Percentiles rank a stretch among this genome's conserved stretches.
Conservation (phyloP, 768 basidiomycete genomes). For the Rhizopogon roseolus region DNA sequence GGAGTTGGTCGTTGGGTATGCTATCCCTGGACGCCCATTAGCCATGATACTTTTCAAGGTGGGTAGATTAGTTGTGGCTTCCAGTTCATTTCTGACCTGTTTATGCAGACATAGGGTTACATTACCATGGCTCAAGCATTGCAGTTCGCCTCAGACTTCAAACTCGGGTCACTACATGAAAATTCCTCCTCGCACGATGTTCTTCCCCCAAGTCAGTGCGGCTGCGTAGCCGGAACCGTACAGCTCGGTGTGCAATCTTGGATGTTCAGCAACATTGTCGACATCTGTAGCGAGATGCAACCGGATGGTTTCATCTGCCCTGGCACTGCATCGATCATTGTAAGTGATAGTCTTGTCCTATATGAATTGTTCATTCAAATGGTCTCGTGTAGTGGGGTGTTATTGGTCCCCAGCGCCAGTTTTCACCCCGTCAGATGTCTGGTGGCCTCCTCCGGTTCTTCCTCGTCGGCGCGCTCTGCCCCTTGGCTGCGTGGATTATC, state of each 20-base stretch:
- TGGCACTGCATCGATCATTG: conserved; percentile 46
- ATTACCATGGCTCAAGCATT: conserved; percentile 63
- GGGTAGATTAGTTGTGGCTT: conserved; percentile 28
- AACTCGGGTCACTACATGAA: conserved; percentile 75
- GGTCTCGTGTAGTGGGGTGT: conserved; percentile 40
- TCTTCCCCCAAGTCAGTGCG: conserved; percentile 64
- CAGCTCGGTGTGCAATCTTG: conserved; percentile 66
- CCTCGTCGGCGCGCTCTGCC: conserved; percentile 62
- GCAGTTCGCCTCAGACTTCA: conserved; percentile 69
- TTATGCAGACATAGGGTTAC: conserved; percentile 54
- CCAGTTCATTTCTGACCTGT: conserved; percentile 11
- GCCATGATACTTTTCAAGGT: conserved; percentile 79
- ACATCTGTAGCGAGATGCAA: conserved; percentile 27
- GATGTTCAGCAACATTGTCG: conserved; percentile 41
- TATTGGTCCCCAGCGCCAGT: conserved; percentile 65
- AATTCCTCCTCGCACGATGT: conserved; percentile 63
- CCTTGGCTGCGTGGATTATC: conserved; percentile 46
- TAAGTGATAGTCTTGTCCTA: conserved; percentile 27
- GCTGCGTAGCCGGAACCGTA: conserved; percentile 58
- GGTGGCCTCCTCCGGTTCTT: conserved; percentile 57
- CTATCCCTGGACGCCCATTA: conserved; percentile 57
- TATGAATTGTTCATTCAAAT: background rate
- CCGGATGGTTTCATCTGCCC: conserved; percentile 24
- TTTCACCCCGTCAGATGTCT: conserved; percentile 54
- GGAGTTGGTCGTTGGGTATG: conserved; percentile 62